Conservation (phyloP, 768 basidiomycete species). For the Coprinopsis marcescibilis region DNA sequence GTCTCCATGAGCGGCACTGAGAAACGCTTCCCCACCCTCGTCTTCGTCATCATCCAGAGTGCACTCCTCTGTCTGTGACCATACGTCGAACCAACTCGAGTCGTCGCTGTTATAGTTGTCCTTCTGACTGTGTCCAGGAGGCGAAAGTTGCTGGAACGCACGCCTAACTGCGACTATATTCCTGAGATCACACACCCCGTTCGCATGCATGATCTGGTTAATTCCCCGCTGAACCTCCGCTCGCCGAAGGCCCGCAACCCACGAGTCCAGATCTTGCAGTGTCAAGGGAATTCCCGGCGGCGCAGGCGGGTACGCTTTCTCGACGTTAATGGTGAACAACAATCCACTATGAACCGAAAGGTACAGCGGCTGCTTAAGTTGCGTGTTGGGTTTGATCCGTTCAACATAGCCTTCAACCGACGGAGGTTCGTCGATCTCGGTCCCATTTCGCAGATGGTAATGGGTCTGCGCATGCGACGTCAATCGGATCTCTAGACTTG, state of each 20-base stretch:
- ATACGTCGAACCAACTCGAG: conserved; percentile 23
- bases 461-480: conserved; percentile 59
- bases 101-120: conserved; percentile 26
- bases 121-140: conserved; percentile 29
- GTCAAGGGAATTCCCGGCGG: conserved; percentile 50
- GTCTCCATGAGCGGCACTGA: conserved; percentile 37
- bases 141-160: conserved; percentile 45
- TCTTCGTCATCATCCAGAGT: conserved; percentile 55
- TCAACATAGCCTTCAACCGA: conserved; percentile 84
- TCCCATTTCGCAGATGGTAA: conserved; percentile 39
- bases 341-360: conserved; percentile 67
- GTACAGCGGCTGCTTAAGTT: conserved; percentile 57
- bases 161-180: conserved; percentile 60
- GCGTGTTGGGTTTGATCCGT: conserved; percentile 56
- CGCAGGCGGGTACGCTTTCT: conserved; percentile 58
- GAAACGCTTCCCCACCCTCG: conserved; percentile 54
- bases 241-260: conserved; percentile 35
- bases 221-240: conserved; percentile 58
- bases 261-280: conserved; percentile 21
- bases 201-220: conserved; percentile 56
- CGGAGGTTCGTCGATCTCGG: conserved; percentile 64
- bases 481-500: conserved; percentile 68
- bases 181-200: conserved; percentile 70
- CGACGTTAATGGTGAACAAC: conserved; percentile 53
- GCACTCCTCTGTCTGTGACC: conserved; percentile 33